Conservation (phyloP, 805 yeast species). For the Zygosaccharomyces lentus region DNA sequence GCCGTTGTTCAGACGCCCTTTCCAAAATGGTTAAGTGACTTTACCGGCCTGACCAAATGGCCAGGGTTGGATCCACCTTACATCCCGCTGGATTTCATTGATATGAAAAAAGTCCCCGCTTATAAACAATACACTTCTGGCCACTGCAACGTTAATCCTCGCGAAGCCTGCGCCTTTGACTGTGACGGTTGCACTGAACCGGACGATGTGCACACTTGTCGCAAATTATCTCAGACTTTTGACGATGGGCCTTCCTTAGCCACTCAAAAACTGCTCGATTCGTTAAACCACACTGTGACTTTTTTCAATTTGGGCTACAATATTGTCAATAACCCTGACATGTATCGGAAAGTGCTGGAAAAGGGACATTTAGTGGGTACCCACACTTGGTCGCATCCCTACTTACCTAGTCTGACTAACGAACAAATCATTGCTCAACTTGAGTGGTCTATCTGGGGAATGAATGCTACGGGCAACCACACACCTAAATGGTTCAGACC, state of each 20-base stretch:
- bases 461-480: constrained; percentile 88
- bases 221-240: constrained; percentile 75
- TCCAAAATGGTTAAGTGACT: constrained; percentile 73
- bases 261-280: constrained; percentile 55
- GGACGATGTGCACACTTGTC: constrained; percentile 77
- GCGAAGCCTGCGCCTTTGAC: constrained; percentile 74
- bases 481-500: constrained; percentile 93
- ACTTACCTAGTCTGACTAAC: constrained; percentile 70
- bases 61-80: constrained; percentile 87
- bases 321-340: constrained; percentile 70
- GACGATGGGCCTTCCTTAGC: constrained; percentile 90
- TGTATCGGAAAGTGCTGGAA: constrained; percentile 51
- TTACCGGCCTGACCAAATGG: constrained; percentile 76
- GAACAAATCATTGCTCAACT: constrained; percentile 84
- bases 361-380: constrained; percentile 78
- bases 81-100: constrained; percentile 70
- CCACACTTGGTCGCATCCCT: constrained; percentile 92
- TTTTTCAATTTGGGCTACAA: constrained; percentile 85
- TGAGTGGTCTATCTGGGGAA: constrained; percentile 96
- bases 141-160: constrained; percentile 47
- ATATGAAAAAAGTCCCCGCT: constrained; percentile 49
- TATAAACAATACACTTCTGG: constrained; percentile 51
- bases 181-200: constrained; percentile 71
- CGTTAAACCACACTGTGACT: constrained; percentile 57
- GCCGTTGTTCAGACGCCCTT: constrained; percentile 43